Percentiles rank a stretch among this genome's conserved stretches.
phyloP scores from a whole-genome alignment of 2,329 filamentous ascomycete species.

The Ophiostoma pallidulum region DNA sequence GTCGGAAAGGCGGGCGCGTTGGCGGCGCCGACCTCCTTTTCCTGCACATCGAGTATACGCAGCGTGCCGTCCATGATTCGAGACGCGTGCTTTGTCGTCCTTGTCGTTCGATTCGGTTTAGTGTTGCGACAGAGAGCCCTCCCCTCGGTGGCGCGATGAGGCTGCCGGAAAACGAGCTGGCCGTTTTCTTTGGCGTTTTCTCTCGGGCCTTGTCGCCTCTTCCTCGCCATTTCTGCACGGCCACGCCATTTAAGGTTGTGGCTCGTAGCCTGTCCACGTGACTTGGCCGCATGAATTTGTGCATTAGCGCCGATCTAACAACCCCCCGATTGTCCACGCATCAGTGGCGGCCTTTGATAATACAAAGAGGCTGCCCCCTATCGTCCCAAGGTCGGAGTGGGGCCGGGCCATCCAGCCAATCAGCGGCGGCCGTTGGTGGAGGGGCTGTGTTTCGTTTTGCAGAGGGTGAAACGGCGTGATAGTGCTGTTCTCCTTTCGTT shows the following conservation, averaged over 20 bases:
- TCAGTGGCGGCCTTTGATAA: neutral
- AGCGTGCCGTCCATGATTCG: conserved; percentile 33
- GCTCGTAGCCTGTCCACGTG: conserved; percentile 11
- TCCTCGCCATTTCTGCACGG: too few relatives aligned
- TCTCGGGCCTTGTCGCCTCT: too few relatives aligned
- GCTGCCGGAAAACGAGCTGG: too few relatives aligned
- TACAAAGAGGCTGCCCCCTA: neutral
- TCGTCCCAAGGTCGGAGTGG: conserved; percentile 14
- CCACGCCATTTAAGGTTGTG: conserved; percentile 14
- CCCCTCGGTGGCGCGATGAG: too few relatives aligned
- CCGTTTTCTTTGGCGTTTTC: too few relatives aligned
- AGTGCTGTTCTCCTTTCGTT: conserved; percentile 2
- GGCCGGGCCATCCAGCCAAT: conserved; percentile 15
- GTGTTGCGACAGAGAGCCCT: too few relatives aligned
- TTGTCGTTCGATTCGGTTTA: neutral
- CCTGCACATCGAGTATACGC: conserved; percentile 67
- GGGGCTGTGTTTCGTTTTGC: conserved; percentile 9
- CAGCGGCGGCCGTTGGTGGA: neutral
- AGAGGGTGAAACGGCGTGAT: neutral
- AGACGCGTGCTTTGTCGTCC: neutral
- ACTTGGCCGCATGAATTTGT: conserved; percentile 11
- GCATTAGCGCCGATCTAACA: conserved; percentile 19
- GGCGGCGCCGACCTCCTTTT: conserved; percentile 53
- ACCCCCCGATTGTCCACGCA: conserved; percentile 8
- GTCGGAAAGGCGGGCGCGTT: conserved; percentile 56